phyloP scores from a whole-genome alignment of 495 filamentous ascomycete genomes.

The Neurospora discreta region DNA sequence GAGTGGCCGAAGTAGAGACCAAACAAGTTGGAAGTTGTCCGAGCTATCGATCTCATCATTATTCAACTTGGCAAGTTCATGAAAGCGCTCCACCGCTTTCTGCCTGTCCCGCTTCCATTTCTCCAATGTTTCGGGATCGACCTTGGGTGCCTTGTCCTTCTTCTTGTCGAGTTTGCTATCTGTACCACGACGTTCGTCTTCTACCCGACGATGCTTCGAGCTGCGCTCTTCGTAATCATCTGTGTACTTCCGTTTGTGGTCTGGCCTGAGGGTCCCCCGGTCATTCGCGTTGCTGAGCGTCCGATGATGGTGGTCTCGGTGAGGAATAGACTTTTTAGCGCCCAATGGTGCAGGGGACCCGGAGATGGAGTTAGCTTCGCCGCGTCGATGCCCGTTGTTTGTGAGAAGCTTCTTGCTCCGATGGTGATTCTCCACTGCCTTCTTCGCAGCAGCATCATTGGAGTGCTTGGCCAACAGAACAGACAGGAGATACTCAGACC shows the following conservation, averaged over 20 bases:
- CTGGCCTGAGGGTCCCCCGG: constrained; percentile 30
- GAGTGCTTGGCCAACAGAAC: constrained; percentile 72
- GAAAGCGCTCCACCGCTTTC: constrained; percentile 24
- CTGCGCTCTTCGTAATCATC: constrained; percentile 25
- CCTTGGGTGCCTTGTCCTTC: constrained; percentile 20
- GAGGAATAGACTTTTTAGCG: constrained; percentile 28
- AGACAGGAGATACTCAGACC: constrained; percentile 86
- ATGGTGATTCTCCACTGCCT: constrained; percentile 79
- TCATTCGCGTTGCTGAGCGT: constrained; percentile 36
- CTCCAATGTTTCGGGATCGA: constrained; percentile 25
- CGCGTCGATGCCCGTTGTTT: constrained; percentile 40
- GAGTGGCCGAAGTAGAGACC: constrained; percentile 34
- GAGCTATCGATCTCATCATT: constrained; percentile 23
- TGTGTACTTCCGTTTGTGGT: constrained; percentile 34
- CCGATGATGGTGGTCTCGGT: constrained; percentile 35
- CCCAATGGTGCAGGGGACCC: constrained; percentile 46
- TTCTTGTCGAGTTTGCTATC: constrained; percentile 21
- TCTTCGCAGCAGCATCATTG: constrained; percentile 60
- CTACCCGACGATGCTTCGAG: constrained; percentile 24
- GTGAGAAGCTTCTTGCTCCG: constrained; percentile 64
- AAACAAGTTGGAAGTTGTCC: constrained; percentile 27
- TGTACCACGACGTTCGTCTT: constrained; percentile 14
- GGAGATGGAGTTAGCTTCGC: constrained; percentile 40
- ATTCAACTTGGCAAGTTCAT: constrained; percentile 19
- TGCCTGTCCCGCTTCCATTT: constrained; percentile 20